Conservation (phyloP, 805 yeast genomes). For the Dipodascus geniculatus region DNA sequence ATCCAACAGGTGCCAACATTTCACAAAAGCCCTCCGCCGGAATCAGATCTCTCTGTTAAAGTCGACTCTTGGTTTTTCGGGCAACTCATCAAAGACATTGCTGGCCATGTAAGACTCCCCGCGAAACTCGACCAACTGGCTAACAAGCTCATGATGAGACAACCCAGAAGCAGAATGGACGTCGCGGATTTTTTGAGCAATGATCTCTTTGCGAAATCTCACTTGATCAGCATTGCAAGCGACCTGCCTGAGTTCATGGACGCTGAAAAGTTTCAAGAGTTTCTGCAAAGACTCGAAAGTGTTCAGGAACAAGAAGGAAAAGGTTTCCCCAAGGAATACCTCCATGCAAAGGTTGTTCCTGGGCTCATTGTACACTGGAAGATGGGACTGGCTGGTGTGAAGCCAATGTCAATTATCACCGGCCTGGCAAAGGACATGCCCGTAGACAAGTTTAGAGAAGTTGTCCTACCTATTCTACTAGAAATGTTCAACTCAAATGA, state of each 20-base stretch:
- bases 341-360: slow-evolving; percentile 58
- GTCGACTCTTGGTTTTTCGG: slow-evolving; percentile 61
- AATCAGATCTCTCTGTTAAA: slow-evolving; percentile 25
- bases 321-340: slow-evolving; percentile 35
- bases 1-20: slow-evolving; percentile 26
- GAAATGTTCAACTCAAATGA: slow-evolving; percentile 55
- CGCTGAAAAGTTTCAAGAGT: slow-evolving; percentile 15
- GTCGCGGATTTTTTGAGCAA: neutral
- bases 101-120: slow-evolving; percentile 19
- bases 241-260: slow-evolving; percentile 3
- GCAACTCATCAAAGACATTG: slow-evolving; percentile 36
- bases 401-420: slow-evolving; percentile 21
- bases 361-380: slow-evolving; percentile 38
- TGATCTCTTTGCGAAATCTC: neutral
- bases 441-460: slow-evolving; percentile 28
- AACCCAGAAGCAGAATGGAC: neutral
- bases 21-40: slow-evolving; percentile 39
- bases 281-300: neutral
- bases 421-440: slow-evolving; percentile 22
- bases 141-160: neutral
- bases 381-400: slow-evolving; percentile 21
- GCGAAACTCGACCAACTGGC: neutral
- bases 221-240: neutral
- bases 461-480: slow-evolving; percentile 52
- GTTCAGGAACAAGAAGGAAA: neutral